A percentile compares a stretch with the other conserved stretches of the same genome.
Evolutionary conservation across 78 protist species (phyloP).

Genomic region (Neovahlkampfia damariscottae): DNA sequence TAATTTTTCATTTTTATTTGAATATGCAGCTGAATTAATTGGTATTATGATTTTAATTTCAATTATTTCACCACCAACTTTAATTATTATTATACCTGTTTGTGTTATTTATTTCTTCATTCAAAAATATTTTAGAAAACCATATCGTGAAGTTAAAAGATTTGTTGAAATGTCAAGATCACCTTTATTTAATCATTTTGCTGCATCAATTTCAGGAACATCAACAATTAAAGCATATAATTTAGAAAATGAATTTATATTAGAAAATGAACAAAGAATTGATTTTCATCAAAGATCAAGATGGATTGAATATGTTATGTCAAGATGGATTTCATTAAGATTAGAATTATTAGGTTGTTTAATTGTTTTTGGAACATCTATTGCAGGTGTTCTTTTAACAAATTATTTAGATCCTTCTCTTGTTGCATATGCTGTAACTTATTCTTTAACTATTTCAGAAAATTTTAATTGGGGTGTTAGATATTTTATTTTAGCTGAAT

Average conservation of each 20-base stretch:
- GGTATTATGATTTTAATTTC: not conserved
- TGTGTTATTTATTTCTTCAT: conserved; percentile 21
- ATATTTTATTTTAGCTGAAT: conserved; percentile 9
- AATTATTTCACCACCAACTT: not conserved
- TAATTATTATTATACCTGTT: not conserved
- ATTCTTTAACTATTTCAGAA: not conserved
- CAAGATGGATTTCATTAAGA: conserved; percentile 61
- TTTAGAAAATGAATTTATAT: not conserved
- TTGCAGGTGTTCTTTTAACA: conserved; percentile 8
- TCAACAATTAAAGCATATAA: conserved; percentile 30
- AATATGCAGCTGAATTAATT: not conserved
- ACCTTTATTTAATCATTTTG: conserved; percentile 58
- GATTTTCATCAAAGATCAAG: not conserved
- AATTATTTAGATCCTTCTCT: conserved; percentile 5
- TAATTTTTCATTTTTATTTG: conserved; percentile 3
- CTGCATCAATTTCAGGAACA: conserved; percentile 51
- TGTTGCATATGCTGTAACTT: conserved; percentile 17
- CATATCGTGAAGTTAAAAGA: conserved; percentile 62
- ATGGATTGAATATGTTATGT: conserved; percentile 8
- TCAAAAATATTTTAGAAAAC: conserved; percentile 24
- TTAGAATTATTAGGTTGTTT: conserved; percentile 44
- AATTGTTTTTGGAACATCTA: conserved; percentile 26
- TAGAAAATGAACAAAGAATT: not conserved
- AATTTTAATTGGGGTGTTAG: not conserved
- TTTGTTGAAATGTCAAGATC: conserved; percentile 51